Conservation (phyloP, 2,329 filamentous ascomycete species). For the Hirsutella thompsonii region DNA sequence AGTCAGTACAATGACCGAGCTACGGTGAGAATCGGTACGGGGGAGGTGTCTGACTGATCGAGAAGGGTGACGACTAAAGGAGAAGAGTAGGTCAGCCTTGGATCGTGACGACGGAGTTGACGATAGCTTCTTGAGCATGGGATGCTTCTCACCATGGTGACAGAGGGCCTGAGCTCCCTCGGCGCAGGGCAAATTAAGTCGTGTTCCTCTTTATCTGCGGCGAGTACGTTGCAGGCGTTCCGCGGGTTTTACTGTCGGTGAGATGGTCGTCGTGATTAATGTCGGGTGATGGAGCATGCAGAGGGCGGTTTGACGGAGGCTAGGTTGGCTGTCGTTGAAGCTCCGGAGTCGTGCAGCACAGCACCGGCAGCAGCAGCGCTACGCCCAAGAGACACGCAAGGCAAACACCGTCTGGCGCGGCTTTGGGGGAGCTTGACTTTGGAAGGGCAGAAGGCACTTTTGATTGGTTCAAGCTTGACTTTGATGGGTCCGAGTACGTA, state of each 20-base stretch:
- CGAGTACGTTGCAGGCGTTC: too few species aligned
- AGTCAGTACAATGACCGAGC: not conserved
- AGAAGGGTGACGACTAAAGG: conserved; percentile 73
- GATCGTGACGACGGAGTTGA: not conserved
- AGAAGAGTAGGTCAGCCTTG: conserved; percentile 2
- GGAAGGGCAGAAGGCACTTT: not conserved
- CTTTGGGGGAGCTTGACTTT: not conserved
- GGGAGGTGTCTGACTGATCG: conserved; percentile 61
- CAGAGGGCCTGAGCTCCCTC: not conserved
- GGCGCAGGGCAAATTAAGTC: too few species aligned
- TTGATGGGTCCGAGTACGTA: not conserved
- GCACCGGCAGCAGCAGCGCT: not conserved
- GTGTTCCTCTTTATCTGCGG: too few species aligned
- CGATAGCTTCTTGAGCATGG: not conserved
- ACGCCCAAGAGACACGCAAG: conserved; percentile 3
- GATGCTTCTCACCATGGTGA: not conserved
- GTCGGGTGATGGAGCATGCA: not conserved
- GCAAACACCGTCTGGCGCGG: conserved; percentile 14
- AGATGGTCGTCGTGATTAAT: too few species aligned
- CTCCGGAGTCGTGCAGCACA: not conserved
- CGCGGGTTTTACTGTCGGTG: too few species aligned
- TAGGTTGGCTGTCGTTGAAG: not conserved
- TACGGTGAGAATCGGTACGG: not conserved
- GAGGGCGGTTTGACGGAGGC: not conserved
- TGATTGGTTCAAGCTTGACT: conserved; percentile 6